Evolutionary conservation across 352 stramenopile species (phyloP).

Genomic region (Phytophthora europaea): DNA sequence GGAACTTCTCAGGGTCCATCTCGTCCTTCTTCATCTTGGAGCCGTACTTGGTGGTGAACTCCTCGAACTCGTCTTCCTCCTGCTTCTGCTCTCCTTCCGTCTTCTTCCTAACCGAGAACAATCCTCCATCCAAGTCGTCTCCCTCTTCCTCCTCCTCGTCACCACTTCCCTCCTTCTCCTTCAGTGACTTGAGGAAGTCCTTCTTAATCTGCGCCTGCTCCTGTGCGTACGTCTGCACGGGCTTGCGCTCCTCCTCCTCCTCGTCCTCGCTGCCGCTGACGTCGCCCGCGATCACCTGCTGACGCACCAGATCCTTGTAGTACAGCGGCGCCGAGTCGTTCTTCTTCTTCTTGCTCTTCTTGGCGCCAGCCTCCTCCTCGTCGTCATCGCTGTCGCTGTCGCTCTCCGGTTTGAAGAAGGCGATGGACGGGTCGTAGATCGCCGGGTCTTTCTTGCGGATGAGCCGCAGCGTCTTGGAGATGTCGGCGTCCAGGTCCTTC

Average conservation of each 20-base stretch:
- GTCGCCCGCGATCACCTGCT: slow-evolving; percentile 93
- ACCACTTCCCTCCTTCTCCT: slow-evolving; percentile 46
- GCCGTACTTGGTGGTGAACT: slow-evolving; percentile 76
- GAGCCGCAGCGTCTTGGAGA: slow-evolving; percentile 88
- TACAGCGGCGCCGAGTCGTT: slow-evolving; percentile 62
- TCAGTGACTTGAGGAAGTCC: slow-evolving; percentile 71
- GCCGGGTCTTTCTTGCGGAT: slow-evolving; percentile 92
- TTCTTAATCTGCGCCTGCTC: slow-evolving; percentile 76
- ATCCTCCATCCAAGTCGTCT: slow-evolving; percentile 76
- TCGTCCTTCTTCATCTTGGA: slow-evolving; percentile 68
- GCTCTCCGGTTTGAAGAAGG: slow-evolving; percentile 87
- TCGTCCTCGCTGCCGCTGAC: slow-evolving; percentile 78
- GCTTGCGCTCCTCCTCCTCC: slow-evolving; percentile 38
- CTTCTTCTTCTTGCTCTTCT: slow-evolving; percentile 53
- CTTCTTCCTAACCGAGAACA: slow-evolving; percentile 84
- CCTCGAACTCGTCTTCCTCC: slow-evolving; percentile 77
- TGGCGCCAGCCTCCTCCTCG: slow-evolving; percentile 14
- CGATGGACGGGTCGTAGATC: slow-evolving; percentile 93
- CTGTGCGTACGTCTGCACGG: slow-evolving; percentile 74
- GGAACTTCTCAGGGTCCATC: slow-evolving; percentile 79
- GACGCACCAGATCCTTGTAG: slow-evolving; percentile 97
- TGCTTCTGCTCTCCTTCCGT: slow-evolving; percentile 59
- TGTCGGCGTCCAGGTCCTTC: slow-evolving; percentile 75
- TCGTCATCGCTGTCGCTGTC: slow-evolving; percentile 36
- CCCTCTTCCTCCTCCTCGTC: slow-evolving; percentile 69